Base-by-base conservation (phyloP, 2,329 filamentous ascomycete genomes). In the Pestalotiopsis sp. region DNA sequence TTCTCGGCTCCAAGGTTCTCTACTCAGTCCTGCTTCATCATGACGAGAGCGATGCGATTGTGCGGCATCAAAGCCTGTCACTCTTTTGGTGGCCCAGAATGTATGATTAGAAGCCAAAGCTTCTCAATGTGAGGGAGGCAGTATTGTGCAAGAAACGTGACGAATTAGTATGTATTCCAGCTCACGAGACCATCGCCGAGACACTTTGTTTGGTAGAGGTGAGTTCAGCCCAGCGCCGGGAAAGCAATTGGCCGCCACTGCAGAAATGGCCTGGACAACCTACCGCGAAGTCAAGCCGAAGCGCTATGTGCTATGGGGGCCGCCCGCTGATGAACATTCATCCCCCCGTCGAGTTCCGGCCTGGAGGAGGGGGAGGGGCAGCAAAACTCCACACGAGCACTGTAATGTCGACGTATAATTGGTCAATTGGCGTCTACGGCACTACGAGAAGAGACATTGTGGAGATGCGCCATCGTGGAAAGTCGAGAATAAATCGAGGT, bases 281-380 rank as follows among this genome's bases (percentile, higher is more conserved):
- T 52, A 52, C 38, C 61, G 56, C 24, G 26, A 58, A 58, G 17
- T 20, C 22, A 6, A 22, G 61, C 38, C 61, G 40, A 35, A 64
- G 20, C 20, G 61, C 44, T 44, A 9, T 24, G 9, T 35, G 30
- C 30, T 30, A 30, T 30, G 30, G 30, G 30, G 14, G 26, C 1
- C 4, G 30, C n/a, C 48, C 48, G 48, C 62, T 65, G 62, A 20
- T 30, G 62, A 65, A 65, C 44, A 22, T 65, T 65, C 62, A 55
- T 65, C 62, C 61, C 62, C 62, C 35, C 14, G 14, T 22, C 24
- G 2, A 52, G 26, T 64, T 39, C 61, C 58, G 58, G 26, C n/a
- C 22, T 61, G 35, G 61, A 35, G 61, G 62, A 65, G 62, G 62
- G 62, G 62, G 44, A 65, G 62, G 62, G 62, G 62, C 52, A 48